These are phyloP conservation scores for Cordyceps cicadae DNA, from an alignment of 2,329 filamentous ascomycete species.

Conservation along the genomic window DNA sequence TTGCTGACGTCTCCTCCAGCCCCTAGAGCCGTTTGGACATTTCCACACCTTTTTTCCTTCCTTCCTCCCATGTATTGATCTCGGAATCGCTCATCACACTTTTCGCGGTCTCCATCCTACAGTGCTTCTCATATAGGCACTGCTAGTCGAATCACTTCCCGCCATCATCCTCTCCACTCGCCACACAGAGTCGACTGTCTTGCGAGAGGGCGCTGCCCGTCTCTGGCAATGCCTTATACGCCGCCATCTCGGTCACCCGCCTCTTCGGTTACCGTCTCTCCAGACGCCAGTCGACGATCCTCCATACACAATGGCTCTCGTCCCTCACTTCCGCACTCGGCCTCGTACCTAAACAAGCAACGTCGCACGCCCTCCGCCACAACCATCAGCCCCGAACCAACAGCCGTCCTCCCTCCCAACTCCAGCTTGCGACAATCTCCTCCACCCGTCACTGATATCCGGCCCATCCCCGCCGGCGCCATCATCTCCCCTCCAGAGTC, in stretches of 20 bases:
- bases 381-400: slow-evolving; percentile 31
- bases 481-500: slow-evolving; percentile 91
- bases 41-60: background rate
- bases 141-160: background rate
- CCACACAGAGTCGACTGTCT: background rate
- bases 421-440: slow-evolving; percentile 73
- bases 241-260: slow-evolving; percentile 62
- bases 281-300: slow-evolving; percentile 48
- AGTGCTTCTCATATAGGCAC: slow-evolving; percentile 10
- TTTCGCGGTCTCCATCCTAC: background rate
- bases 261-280: slow-evolving; percentile 49
- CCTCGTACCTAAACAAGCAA: slow-evolving; percentile 58
- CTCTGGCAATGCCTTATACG: slow-evolving; percentile 74
- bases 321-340: slow-evolving; percentile 52
- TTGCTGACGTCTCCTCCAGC: background rate
- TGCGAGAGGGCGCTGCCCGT: slow-evolving; percentile 2
- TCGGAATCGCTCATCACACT: background rate
- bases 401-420: slow-evolving; percentile 32
- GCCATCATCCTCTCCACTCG: background rate
- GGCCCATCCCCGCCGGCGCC: slow-evolving; percentile 71
- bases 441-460: slow-evolving; percentile 64
- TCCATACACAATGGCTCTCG: slow-evolving; percentile 44
- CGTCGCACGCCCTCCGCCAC: slow-evolving; percentile 47
- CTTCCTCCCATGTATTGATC: slow-evolving; percentile 1
- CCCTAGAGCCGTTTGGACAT: slow-evolving; percentile 11